Conservation (phyloP, 129 eudicot species). For the Chrysanthemum seticuspe region DNA sequence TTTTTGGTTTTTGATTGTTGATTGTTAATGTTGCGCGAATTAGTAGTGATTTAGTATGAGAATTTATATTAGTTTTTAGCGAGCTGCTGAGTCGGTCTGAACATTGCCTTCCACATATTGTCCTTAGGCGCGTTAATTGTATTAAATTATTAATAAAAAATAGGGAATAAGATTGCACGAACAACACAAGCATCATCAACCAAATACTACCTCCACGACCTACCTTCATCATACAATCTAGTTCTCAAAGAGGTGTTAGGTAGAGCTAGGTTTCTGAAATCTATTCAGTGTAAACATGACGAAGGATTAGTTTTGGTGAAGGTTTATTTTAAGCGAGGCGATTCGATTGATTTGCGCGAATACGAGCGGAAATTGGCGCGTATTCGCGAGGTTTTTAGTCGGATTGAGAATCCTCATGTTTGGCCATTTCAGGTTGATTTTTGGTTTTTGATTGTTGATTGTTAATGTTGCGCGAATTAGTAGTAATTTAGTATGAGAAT, state of each 20-base stretch:
- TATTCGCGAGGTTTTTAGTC: slow-evolving; percentile 60
- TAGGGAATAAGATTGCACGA: slow-evolving; percentile 39
- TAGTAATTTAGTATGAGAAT: too few relatives aligned
- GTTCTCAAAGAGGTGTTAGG: slow-evolving; percentile 93
- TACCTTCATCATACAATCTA: slow-evolving; percentile 88
- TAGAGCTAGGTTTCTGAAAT: slow-evolving; percentile 78
- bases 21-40: too few relatives aligned
- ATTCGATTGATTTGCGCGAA: slow-evolving; percentile 78
- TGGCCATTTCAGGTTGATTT: slow-evolving; percentile 87
- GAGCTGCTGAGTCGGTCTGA: too few relatives aligned
- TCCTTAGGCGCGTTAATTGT: too few relatives aligned
- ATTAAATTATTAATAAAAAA: too few relatives aligned
- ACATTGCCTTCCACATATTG: too few relatives aligned
- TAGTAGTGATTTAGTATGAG: too few relatives aligned
- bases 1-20: too few relatives aligned
- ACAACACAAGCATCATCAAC: slow-evolving; percentile 96
- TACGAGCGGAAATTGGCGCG: slow-evolving; percentile 64
- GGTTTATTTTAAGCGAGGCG: slow-evolving; percentile 96
- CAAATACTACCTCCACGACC: slow-evolving; percentile 89
- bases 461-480: not conserved
- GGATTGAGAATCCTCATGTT: slow-evolving; percentile 79
- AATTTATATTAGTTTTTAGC: too few relatives aligned
- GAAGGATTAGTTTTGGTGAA: slow-evolving; percentile 92
- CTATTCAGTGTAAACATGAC: slow-evolving; percentile 92
- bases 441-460: not conserved